phyloP scores from a whole-genome alignment of 2,329 filamentous ascomycete genomes.

The Mycosphaerella sp. region DNA sequence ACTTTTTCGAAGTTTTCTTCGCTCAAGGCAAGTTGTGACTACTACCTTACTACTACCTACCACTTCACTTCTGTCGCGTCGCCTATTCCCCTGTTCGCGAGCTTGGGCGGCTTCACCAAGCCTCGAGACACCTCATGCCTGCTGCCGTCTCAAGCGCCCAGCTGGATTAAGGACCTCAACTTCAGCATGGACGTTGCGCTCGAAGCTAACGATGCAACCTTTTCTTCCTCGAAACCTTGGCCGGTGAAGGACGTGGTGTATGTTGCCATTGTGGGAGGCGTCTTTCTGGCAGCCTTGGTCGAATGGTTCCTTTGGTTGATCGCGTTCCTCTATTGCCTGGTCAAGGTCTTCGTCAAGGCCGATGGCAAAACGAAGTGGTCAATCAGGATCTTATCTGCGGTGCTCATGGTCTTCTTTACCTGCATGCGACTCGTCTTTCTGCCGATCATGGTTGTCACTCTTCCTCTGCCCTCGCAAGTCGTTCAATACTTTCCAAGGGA shows the following conservation, averaged over 20 bases:
- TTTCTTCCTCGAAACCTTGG: conserved; percentile 23
- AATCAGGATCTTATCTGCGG: conserved; percentile 66
- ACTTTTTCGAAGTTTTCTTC: background rate
- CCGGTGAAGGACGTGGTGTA: conserved; percentile 64
- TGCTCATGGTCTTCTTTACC: conserved; percentile 70
- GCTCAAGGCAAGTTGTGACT: conserved; percentile 6
- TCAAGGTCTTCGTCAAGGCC: conserved; percentile 83
- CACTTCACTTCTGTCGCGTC: background rate
- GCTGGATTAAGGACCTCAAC: background rate
- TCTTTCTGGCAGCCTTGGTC: conserved; percentile 77
- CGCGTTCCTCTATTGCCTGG: conserved; percentile 86
- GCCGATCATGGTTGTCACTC: conserved; percentile 87
- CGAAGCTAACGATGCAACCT: conserved; percentile 9
- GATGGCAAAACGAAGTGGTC: conserved; percentile 56
- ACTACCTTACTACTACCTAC: background rate
- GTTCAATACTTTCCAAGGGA: conserved; percentile 62
- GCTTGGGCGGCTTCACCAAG: background rate
- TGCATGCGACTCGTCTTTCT: conserved; percentile 78
- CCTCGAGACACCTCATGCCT: background rate
- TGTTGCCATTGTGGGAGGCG: conserved; percentile 67
- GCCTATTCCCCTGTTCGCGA: background rate
- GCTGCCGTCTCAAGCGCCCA: background rate
- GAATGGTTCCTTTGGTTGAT: conserved; percentile 94
- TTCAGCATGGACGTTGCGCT: conserved; percentile 11
- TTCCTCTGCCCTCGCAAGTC: conserved; percentile 70